phyloP scores from a whole-genome alignment of 176 grass and related monocot genomes.

The Urochloa ruziziensis region DNA sequence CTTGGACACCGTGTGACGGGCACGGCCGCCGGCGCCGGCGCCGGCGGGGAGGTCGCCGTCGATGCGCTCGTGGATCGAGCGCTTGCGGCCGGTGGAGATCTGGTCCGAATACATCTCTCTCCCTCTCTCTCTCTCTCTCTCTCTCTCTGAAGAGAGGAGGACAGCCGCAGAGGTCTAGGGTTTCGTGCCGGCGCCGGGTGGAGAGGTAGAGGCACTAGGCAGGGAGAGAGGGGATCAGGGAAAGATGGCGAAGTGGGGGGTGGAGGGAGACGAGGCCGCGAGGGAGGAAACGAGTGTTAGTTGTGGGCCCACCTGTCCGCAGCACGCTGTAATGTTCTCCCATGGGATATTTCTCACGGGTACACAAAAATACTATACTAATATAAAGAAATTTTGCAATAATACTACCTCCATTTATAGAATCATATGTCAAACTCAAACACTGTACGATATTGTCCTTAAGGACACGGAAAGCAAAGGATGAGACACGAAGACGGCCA shows the following conservation, averaged over 20 bases:
- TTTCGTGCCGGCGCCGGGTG: slow-evolving; percentile 17
- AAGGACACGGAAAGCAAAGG: too few relatives aligned
- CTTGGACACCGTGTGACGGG: slow-evolving; percentile 37
- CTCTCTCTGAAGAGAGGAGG: background rate
- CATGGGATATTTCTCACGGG: too few relatives aligned
- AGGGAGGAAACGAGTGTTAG: too few relatives aligned
- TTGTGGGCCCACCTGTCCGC: too few relatives aligned
- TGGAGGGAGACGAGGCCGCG: background rate
- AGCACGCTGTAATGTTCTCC: too few relatives aligned
- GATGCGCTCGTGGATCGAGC: slow-evolving; percentile 54
- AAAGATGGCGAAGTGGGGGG: background rate
- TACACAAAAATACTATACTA: too few relatives aligned
- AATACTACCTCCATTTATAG: too few relatives aligned
- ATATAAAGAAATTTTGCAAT: too few relatives aligned
- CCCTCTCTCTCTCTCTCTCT: background rate
- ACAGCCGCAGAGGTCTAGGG: slow-evolving; percentile 25
- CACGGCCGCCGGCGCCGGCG: slow-evolving; percentile 20
- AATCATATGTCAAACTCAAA: too few relatives aligned
- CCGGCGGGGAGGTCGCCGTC: slow-evolving; percentile 35
- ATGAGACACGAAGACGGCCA: too few relatives aligned
- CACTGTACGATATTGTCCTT: too few relatives aligned
- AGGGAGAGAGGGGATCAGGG: background rate
- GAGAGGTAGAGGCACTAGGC: too few relatives aligned
- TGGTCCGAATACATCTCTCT: slow-evolving; percentile 57
- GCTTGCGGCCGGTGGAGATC: slow-evolving; percentile 56